Percentiles rank a stretch among this genome's conserved stretches.
phyloP scores from a whole-genome alignment of 352 stramenopile genomes.

The Peronosclerospora sorghi region DNA sequence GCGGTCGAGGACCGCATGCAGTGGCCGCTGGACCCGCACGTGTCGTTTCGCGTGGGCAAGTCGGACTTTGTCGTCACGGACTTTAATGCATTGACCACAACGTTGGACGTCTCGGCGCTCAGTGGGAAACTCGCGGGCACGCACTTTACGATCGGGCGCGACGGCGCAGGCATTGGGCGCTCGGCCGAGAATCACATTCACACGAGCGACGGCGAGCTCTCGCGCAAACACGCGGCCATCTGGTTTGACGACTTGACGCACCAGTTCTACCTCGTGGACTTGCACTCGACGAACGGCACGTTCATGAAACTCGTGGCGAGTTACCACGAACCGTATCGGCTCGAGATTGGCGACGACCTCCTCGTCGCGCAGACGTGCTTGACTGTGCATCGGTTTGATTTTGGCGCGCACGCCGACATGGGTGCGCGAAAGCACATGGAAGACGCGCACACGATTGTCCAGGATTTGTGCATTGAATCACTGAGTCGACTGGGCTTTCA shows the following conservation, averaged over 20 bases:
- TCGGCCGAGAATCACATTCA: conserved; percentile 88
- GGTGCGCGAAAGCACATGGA: conserved; percentile 93
- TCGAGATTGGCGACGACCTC: conserved; percentile 92
- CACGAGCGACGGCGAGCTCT: conserved; percentile 91
- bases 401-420: conserved; percentile 90
- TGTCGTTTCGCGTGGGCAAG: conserved; percentile 69
- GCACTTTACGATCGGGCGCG: conserved; percentile 73
- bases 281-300: conserved; percentile 87
- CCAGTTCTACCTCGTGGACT: conserved; percentile 76
- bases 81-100: conserved; percentile 42
- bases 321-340: conserved; percentile 87
- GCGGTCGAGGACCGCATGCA: conserved; percentile 62
- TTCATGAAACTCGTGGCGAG: conserved; percentile 94
- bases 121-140: conserved; percentile 54
- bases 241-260: conserved; percentile 80
- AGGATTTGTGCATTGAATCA: conserved; percentile 69
- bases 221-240: conserved; percentile 88
- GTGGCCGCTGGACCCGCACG: conserved; percentile 52
- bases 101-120: conserved; percentile 41
- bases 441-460: conserved; percentile 91
- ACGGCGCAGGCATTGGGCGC: conserved; percentile 79
- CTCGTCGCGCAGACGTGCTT: conserved; percentile 94
- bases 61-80: conserved; percentile 65
- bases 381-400: conserved; percentile 95
- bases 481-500: conserved; percentile 44